These are phyloP conservation scores for Telfairia occidentalis DNA, from an alignment of 331 rosid species.

Conservation along the genomic window DNA sequence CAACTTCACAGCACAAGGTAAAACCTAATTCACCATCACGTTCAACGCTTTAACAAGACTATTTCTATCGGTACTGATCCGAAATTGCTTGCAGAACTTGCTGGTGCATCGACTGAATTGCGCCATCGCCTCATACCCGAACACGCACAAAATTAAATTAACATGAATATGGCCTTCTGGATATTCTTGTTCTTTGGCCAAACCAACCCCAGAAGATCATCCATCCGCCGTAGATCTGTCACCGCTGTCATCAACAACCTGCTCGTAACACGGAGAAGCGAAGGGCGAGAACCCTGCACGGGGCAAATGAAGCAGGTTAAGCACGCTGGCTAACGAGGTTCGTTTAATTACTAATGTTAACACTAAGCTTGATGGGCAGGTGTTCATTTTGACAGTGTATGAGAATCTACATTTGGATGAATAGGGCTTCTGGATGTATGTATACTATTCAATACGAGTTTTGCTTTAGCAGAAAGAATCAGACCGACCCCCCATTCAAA, in stretches of 20 bases:
- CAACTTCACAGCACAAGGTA: constrained; percentile 82
- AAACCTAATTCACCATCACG: neutral
- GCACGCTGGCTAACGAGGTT: neutral
- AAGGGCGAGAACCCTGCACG: neutral
- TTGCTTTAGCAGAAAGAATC: neutral
- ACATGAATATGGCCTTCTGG: neutral
- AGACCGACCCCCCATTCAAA: neutral
- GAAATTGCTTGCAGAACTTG: constrained; percentile 49
- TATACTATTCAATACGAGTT: neutral
- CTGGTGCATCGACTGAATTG: constrained; percentile 63
- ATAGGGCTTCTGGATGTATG: constrained; percentile 3
- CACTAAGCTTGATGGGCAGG: neutral
- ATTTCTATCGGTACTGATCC: neutral
- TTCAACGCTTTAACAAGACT: neutral
- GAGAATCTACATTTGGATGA: constrained; percentile 4
- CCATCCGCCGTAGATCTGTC: neutral
- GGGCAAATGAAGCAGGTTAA: neutral
- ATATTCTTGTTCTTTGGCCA: neutral
- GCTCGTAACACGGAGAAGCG: neutral
- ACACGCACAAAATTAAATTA: constrained; percentile 42
- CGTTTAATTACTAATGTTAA: neutral
- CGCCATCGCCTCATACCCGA: constrained; percentile 80
- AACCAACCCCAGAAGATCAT: constrained; percentile 7
- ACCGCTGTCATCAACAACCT: neutral
- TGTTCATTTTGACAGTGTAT: neutral